Percentiles rank a stretch among this genome's conserved stretches.
Evolutionary conservation across 345 rosid species (phyloP).

Genomic region (Dimocarpus longan): DNA sequence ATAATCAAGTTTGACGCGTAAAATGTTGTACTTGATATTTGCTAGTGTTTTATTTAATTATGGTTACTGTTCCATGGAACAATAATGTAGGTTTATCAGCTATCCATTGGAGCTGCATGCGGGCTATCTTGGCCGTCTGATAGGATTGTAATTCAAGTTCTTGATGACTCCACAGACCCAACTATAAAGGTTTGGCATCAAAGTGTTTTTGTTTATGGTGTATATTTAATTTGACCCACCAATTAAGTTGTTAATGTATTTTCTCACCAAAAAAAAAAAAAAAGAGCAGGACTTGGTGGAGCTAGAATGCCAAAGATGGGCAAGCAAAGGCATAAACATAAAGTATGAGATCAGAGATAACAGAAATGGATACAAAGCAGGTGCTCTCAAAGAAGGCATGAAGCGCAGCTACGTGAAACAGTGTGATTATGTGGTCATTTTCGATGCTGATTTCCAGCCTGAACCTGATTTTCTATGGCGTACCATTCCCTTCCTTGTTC

Average conservation of each 20-base stretch:
- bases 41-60: too few species aligned
- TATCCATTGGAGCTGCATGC: constrained; percentile 87
- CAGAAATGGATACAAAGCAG: constrained; percentile 80
- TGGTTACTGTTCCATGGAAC: neutral
- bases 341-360: constrained; percentile 64
- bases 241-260: too few species aligned
- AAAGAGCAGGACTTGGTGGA: constrained; percentile 56
- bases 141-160: constrained; percentile 83
- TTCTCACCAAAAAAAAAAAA: too few species aligned
- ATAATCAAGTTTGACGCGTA: too few species aligned
- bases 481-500: constrained; percentile 64
- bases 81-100: constrained; percentile 59
- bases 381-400: constrained; percentile 83
- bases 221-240: too few species aligned
- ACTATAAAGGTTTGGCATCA: constrained; percentile 45
- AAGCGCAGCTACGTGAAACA: constrained; percentile 68
- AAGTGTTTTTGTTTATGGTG: too few species aligned
- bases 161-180: constrained; percentile 82
- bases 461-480: constrained; percentile 80
- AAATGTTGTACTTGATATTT: too few species aligned
- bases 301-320: constrained; percentile 79
- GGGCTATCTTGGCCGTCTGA: constrained; percentile 87
- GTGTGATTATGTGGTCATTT: constrained; percentile 79
- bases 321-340: constrained; percentile 67
- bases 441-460: constrained; percentile 91